Evolutionary conservation across 495 filamentous ascomycete genomes (phyloP).

Genomic region (Trichocladium antarcticum): DNA sequence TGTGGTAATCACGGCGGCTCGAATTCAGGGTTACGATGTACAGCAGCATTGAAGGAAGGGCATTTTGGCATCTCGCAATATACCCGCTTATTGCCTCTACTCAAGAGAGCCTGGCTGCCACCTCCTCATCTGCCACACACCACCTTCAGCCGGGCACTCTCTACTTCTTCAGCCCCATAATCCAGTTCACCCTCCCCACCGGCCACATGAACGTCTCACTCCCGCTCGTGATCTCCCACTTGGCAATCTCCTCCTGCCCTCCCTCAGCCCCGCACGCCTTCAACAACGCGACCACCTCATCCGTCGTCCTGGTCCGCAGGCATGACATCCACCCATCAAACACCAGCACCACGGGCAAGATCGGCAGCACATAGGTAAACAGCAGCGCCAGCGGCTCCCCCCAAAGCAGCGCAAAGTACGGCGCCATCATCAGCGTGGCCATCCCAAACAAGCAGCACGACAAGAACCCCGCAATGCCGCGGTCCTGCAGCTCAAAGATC

Average conservation of each 20-base stretch:
- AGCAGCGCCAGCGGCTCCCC: slow-evolving; percentile 45
- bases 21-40: slow-evolving; percentile 16
- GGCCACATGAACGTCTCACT: slow-evolving; percentile 39
- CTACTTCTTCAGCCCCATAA: slow-evolving; percentile 35
- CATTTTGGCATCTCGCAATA: slow-evolving; percentile 14
- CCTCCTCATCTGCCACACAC: not conserved
- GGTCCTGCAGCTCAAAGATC: slow-evolving; percentile 64
- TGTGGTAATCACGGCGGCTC: not conserved
- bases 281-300: slow-evolving; percentile 50
- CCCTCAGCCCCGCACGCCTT: slow-evolving; percentile 37
- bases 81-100: not conserved
- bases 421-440: slow-evolving; percentile 43
- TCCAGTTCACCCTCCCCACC: slow-evolving; percentile 40
- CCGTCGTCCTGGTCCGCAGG: slow-evolving; percentile 51
- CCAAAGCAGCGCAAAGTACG: slow-evolving; percentile 46
- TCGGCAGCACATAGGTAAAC: slow-evolving; percentile 53
- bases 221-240: slow-evolving; percentile 48
- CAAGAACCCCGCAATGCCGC: slow-evolving; percentile 42
- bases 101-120: not conserved
- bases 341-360: slow-evolving; percentile 52
- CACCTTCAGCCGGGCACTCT: not conserved
- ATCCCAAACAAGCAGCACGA: slow-evolving; percentile 45
- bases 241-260: slow-evolving; percentile 23
- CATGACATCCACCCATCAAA: slow-evolving; percentile 58
- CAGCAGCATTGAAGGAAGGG: slow-evolving; percentile 13